Percentiles rank a stretch among this genome's conserved stretches.
phyloP scores from a whole-genome alignment of 1,139 yeast genomes.

The Magnusiomyces starmeri region DNA sequence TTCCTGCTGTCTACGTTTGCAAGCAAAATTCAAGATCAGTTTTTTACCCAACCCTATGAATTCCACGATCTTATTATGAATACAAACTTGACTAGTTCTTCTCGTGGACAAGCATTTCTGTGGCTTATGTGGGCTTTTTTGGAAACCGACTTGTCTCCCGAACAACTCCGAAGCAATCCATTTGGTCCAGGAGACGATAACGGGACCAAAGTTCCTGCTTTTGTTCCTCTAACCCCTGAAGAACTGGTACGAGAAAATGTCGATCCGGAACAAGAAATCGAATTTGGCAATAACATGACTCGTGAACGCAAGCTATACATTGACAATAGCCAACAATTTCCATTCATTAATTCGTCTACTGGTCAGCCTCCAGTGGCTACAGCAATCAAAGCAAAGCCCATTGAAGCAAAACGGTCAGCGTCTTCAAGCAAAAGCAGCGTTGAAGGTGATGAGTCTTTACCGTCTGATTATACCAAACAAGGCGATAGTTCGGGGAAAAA shows the following conservation, averaged over 20 bases:
- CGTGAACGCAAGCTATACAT: slow-evolving; percentile 53
- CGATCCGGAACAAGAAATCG: slow-evolving; percentile 65
- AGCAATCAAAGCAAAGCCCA: neutral
- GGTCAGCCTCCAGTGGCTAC: neutral
- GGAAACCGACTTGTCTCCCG: slow-evolving; percentile 58
- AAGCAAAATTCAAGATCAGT: slow-evolving; percentile 40
- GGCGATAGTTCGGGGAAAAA: too few relatives aligned
- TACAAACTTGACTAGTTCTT: slow-evolving; percentile 44
- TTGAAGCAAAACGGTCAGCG: neutral
- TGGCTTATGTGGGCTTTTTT: slow-evolving; percentile 54
- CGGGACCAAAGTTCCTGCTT: slow-evolving; percentile 10
- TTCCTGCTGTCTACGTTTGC: slow-evolving; percentile 67
- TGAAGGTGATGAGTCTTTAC: neutral
- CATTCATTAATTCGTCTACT: neutral
- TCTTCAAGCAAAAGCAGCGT: neutral
- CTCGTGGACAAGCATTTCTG: slow-evolving; percentile 64
- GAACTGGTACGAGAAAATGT: slow-evolving; percentile 44
- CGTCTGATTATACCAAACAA: too few relatives aligned
- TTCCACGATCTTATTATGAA: slow-evolving; percentile 64
- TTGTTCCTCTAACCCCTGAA: slow-evolving; percentile 37
- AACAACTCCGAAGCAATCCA: slow-evolving; percentile 53
- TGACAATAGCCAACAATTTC: slow-evolving; percentile 30
- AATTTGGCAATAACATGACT: slow-evolving; percentile 65
- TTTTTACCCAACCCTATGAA: slow-evolving; percentile 35
- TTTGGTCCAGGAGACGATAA: slow-evolving; percentile 44